Evolutionary conservation across 2,329 filamentous ascomycete species (phyloP).

Genomic region (Botryotinia convoluta): DNA sequence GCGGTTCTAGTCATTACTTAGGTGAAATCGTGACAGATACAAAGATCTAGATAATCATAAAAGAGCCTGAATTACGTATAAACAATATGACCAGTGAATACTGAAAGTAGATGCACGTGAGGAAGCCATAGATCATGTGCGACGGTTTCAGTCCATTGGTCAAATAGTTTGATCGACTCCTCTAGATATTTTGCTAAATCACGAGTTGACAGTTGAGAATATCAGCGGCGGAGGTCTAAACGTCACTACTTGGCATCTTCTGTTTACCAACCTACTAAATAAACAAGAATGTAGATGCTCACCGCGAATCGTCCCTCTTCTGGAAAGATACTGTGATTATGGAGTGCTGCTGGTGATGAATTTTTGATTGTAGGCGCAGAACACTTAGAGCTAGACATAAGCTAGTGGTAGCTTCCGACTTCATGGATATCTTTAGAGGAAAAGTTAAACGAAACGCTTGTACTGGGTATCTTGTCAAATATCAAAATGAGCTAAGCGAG

Average conservation of each 20-base stretch:
- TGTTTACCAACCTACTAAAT: not conserved
- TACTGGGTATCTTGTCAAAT: not conserved
- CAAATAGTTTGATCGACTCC: not conserved
- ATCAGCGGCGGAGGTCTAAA: not conserved
- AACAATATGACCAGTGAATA: not conserved
- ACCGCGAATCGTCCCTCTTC: too few species aligned
- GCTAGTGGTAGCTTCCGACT: too few species aligned
- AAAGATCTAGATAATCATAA: not conserved
- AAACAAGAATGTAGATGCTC: too few species aligned
- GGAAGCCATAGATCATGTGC: not conserved
- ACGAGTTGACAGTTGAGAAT: not conserved
- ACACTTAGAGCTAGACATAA: too few species aligned
- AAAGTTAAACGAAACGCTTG: not conserved
- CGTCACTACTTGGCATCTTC: not conserved
- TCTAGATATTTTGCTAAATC: not conserved
- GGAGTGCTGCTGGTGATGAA: too few species aligned
- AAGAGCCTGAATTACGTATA: not conserved
- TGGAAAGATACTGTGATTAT: too few species aligned
- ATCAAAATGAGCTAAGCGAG: not conserved
- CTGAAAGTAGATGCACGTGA: not conserved
- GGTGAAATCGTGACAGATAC: fast-evolving
- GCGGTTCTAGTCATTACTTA: fast-evolving
- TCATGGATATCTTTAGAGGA: too few species aligned
- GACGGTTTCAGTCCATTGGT: not conserved
- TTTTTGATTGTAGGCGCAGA: too few species aligned